phyloP scores from a whole-genome alignment of 768 basidiomycete species.

The Russula vinacea region DNA sequence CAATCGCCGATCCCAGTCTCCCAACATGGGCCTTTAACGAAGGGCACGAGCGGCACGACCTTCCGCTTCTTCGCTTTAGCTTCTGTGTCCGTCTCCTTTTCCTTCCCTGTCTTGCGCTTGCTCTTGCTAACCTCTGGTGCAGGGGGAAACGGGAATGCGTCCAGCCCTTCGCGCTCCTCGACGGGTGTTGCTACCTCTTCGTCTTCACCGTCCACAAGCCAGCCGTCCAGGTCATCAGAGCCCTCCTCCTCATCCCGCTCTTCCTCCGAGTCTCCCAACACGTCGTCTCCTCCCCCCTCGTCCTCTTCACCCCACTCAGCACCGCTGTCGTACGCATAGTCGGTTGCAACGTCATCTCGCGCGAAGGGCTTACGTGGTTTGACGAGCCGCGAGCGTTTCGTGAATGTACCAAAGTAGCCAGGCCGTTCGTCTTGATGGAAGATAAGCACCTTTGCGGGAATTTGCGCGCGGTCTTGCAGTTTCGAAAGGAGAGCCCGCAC shows the following conservation, averaged over 20 bases:
- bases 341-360: constrained; percentile 69
- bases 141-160: constrained; percentile 38
- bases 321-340: constrained; percentile 92
- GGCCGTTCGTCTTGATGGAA: constrained; percentile 85
- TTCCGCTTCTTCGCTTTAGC: constrained; percentile 74
- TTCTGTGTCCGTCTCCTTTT: constrained; percentile 53
- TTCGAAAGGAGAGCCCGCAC: constrained; percentile 62
- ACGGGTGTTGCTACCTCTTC: constrained; percentile 43
- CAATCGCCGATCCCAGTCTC: constrained; percentile 66
- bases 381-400: constrained; percentile 70
- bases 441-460: constrained; percentile 79
- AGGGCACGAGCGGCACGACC: constrained; percentile 73
- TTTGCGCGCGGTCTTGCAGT: constrained; percentile 56
- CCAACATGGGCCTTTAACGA: constrained; percentile 79
- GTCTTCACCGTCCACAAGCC: constrained; percentile 76
- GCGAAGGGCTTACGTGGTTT: constrained; percentile 82
- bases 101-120: constrained; percentile 54
- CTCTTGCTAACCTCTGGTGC: constrained; percentile 49
- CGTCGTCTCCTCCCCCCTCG: constrained; percentile 70
- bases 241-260: constrained; percentile 64
- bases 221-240: constrained; percentile 73
- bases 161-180: constrained; percentile 41
- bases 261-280: constrained; percentile 54
- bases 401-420: constrained; percentile 95
- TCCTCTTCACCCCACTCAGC: constrained; percentile 95